A percentile compares a stretch with the other conserved stretches of the same genome.
phyloP scores from a whole-genome alignment of 768 basidiomycete species.

The Lactarius evosmus region DNA sequence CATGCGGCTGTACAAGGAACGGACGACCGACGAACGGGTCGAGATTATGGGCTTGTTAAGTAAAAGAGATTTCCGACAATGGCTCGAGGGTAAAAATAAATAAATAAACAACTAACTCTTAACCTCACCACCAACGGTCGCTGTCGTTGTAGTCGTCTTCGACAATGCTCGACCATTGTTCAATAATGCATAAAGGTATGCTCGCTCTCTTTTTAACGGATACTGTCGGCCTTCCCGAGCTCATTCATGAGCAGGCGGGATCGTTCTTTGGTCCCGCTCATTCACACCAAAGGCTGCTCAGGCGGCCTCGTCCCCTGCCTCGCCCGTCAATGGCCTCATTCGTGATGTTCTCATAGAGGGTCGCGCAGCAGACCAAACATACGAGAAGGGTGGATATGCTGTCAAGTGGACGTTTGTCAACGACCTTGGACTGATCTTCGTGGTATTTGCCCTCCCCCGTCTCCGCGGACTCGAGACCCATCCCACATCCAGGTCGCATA shows the following conservation, averaged over 20 bases:
- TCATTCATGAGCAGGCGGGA: constrained; percentile 56
- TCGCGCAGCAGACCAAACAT: constrained; percentile 72
- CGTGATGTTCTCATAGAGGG: constrained; percentile 92
- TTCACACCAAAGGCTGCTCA: constrained; percentile 85
- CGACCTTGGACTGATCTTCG: constrained; percentile 94
- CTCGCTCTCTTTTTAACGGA: background rate
- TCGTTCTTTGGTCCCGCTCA: constrained; percentile 92
- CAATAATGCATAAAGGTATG: constrained; percentile 88
- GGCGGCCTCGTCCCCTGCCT: constrained; percentile 64
- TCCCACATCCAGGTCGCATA: constrained; percentile 72
- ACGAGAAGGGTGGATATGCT: constrained; percentile 92
- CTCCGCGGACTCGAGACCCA: constrained; percentile 1
- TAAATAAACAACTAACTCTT: constrained; percentile 18
- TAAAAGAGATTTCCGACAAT: constrained; percentile 77
- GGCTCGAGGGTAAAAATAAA: constrained; percentile 59
- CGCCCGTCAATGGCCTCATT: constrained; percentile 85
- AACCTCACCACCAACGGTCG: too few relatives aligned
- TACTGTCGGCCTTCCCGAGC: background rate
- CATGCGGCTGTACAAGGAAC: constrained; percentile 71
- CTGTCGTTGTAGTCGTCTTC: background rate
- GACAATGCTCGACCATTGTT: constrained; percentile 90
- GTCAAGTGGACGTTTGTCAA: constrained; percentile 95
- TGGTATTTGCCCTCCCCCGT: constrained; percentile 51
- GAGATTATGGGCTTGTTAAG: constrained; percentile 55
- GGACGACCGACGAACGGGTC: constrained; percentile 44